Evolutionary conservation across 2,329 filamentous ascomycete species (phyloP), one percentile per base, ranked within the genome.

Genomic region (Daldinia eschscholtzii): DNA sequence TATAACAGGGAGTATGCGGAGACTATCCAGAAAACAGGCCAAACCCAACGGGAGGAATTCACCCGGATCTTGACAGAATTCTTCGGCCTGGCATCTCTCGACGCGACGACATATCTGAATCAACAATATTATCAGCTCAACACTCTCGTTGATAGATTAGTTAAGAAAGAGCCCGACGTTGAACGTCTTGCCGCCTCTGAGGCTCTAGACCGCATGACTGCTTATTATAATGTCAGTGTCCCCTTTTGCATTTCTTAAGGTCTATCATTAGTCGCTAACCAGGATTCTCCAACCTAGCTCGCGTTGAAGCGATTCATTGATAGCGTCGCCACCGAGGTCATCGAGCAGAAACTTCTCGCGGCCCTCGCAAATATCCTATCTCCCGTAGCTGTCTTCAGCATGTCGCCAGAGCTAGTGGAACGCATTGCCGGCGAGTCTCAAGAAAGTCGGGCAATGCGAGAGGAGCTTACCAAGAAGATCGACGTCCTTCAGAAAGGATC

Each of bases 1-100:
- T 88, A 88, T 68, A 86, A 88, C 44, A 76, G 83, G 15, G 77
- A 84, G 39, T 85, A 84, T 28, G 79, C 79, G 0, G 76, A 84
- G 13, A 77, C 72, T 0, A 74, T 86, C 0, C 76, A 81, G 33
- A 72, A 75, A 0, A 61, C 76, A 6, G 57, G 64, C 12, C 52
- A 61, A 6, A 18, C 46, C 35, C 57, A 64, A 52, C 68, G 57
- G 68, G 58, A 75, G 12, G 59, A 67, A 10, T 56, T 62, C 20
- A 55, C 65, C 4, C 23, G 57, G 23, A 67, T 76, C 2, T n/a
- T 80, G 2, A 15, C 61, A 15, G 30, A 65, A 6, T 77, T 75
- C 63, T 79, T 79, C 23, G 66, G 67, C 0, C 1, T 64, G 6
- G 20, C 61, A 6, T 46, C 35, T 39, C 41, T 68, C 1, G 10